Percentiles rank a stretch among this genome's conserved stretches.
phyloP scores from a whole-genome alignment of 2,329 filamentous ascomycete species.

The Cercospora zeina region DNA sequence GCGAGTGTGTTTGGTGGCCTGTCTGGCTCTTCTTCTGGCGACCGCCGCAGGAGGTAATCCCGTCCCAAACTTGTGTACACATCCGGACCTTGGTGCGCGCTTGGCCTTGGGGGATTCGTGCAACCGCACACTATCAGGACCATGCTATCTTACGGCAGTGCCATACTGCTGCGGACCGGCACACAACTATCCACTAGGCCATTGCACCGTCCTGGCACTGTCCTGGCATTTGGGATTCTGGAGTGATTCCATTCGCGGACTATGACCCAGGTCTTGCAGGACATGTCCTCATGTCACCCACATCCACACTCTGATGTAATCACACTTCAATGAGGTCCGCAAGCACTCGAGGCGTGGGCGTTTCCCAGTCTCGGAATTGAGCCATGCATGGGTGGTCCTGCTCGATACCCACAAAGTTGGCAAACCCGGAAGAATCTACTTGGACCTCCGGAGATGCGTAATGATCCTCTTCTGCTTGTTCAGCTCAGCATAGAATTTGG shows the following conservation, averaged over 20 bases:
- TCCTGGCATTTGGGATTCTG: neutral
- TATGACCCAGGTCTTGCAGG: neutral
- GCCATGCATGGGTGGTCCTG: conserved; percentile 3
- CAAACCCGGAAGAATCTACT: neutral
- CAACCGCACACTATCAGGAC: neutral
- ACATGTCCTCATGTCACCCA: neutral
- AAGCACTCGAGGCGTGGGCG: neutral
- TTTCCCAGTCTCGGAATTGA: neutral
- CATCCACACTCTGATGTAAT: neutral
- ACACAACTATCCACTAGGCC: neutral
- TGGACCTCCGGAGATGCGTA: neutral
- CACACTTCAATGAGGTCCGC: neutral
- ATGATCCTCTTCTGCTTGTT: conserved; percentile 8
- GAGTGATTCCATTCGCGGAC: neutral
- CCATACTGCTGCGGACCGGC: neutral
- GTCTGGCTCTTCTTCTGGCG: conserved; percentile 20
- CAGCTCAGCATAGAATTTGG: conserved; percentile 15
- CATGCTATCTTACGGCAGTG: neutral
- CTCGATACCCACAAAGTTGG: conserved; percentile 13
- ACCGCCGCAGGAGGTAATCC: conserved; percentile 23
- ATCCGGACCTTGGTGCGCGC: neutral
- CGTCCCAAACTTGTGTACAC: neutral
- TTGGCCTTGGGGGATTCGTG: neutral
- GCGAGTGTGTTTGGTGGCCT: conserved; percentile 28
- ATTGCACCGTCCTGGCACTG: too few relatives aligned